Conservation (phyloP, 495 filamentous ascomycete genomes). For the Penicillium waksmanii region DNA sequence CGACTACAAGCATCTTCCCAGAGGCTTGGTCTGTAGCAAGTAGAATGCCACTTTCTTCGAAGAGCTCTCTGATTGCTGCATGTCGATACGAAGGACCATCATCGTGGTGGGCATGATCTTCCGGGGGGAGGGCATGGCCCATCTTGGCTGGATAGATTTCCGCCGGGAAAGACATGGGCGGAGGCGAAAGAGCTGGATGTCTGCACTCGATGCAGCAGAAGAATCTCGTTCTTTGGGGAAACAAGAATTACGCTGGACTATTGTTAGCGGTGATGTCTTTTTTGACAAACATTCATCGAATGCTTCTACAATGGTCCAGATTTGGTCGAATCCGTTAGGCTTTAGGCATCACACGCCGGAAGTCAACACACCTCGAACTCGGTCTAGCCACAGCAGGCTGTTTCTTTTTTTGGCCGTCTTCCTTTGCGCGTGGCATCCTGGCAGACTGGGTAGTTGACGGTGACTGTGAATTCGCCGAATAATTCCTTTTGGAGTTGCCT, state of each 20-base stretch:
- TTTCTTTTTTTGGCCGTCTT: constrained; percentile 24
- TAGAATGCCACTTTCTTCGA: constrained; percentile 92
- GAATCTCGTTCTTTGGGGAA: constrained; percentile 81
- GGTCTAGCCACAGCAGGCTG: constrained; percentile 38
- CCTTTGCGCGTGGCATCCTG: constrained; percentile 28
- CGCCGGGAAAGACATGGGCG: constrained; percentile 96
- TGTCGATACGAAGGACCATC: constrained; percentile 72
- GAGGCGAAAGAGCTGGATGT: constrained; percentile 84
- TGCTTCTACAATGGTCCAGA: not conserved
- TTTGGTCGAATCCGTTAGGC: not conserved
- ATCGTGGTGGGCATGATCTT: constrained; percentile 56
- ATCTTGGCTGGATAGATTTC: constrained; percentile 74
- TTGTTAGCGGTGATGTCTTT: constrained; percentile 10
- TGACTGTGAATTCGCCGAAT: constrained; percentile 14
- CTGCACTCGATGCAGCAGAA: constrained; percentile 83
- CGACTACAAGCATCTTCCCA: constrained; percentile 57
- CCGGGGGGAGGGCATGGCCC: constrained; percentile 55
- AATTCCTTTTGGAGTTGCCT: constrained; percentile 7
- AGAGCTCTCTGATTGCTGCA: constrained; percentile 86
- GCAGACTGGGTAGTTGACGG: constrained; percentile 7
- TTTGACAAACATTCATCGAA: not conserved
- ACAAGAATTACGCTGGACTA: constrained; percentile 76
- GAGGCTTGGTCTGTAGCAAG: constrained; percentile 61
- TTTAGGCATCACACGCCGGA: not conserved
- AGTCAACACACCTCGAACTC: constrained; percentile 32